phyloP scores from a whole-genome alignment of 805 yeast species.

The Trichomonascus vanleenenianus region DNA sequence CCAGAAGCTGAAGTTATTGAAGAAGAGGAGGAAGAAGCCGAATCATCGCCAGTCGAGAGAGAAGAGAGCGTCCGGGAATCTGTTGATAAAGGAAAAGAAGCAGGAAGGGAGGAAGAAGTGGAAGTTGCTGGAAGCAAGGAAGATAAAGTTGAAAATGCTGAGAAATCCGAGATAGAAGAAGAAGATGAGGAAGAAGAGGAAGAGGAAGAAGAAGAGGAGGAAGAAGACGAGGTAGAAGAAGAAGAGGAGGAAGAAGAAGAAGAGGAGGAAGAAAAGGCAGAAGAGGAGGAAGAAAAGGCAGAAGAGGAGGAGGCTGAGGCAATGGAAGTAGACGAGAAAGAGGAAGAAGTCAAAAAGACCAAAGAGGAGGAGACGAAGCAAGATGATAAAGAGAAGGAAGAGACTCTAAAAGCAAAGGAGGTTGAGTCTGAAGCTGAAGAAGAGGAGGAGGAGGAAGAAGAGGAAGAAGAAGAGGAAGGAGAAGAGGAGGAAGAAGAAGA shows the following conservation, averaged over 20 bases:
- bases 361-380: conserved; percentile 6
- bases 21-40: conserved; percentile 1
- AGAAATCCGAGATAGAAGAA: background rate
- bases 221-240: conserved; percentile 3
- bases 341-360: conserved; percentile 2
- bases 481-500: conserved; percentile 7
- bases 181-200: conserved; percentile 7
- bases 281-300: conserved; percentile 1
- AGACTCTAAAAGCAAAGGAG: conserved; percentile 1
- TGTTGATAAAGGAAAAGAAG: background rate
- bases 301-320: conserved; percentile 4
- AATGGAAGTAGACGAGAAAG: conserved; percentile 3
- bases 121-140: background rate
- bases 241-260: conserved; percentile 1
- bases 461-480: conserved; percentile 4
- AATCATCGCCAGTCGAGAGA: no score
- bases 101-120: conserved; percentile 1
- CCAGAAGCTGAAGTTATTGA: background rate
- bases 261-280: no score
- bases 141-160: no score
- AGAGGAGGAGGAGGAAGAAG: conserved; percentile 3
- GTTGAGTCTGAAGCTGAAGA: conserved; percentile 3
- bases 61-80: no score
- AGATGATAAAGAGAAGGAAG: conserved; percentile 8
- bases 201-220: conserved; percentile 5